These are phyloP conservation scores for Trichothecium roseum DNA, from an alignment of 2,329 filamentous ascomycete species.

Conservation along the genomic window DNA sequence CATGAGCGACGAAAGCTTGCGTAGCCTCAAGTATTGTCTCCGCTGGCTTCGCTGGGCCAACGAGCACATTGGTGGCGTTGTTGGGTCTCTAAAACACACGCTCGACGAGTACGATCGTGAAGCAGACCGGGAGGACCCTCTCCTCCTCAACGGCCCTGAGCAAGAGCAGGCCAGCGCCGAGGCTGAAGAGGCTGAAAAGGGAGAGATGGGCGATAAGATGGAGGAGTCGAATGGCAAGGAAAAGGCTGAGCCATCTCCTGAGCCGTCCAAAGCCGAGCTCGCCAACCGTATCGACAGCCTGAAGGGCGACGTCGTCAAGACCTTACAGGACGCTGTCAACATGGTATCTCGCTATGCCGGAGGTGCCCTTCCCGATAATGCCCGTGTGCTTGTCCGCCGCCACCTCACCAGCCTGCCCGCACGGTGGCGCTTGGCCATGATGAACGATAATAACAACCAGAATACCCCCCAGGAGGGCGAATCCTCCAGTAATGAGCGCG, in stretches of 20 bases:
- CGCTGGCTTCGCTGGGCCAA: conserved; percentile 74
- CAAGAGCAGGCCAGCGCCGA: conserved; percentile 4
- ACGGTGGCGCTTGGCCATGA: conserved; percentile 63
- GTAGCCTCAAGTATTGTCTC: conserved; percentile 76
- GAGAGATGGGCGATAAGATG: conserved; percentile 2
- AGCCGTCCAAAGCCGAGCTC: conserved; percentile 29
- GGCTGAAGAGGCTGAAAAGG: conserved; percentile 3
- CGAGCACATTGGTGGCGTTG: conserved; percentile 65
- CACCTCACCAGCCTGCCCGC: conserved; percentile 79
- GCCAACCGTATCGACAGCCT: conserved; percentile 56
- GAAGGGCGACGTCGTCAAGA: conserved; percentile 63
- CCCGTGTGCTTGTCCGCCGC: conserved; percentile 67
- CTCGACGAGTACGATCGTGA: conserved; percentile 68
- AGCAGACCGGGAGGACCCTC: conserved; percentile 9
- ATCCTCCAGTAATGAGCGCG: conserved; percentile 10
- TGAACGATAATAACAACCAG: conserved; percentile 14
- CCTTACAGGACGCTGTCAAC: conserved; percentile 70
- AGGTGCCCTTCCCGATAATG: conserved; percentile 85
- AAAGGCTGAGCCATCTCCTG: conserved; percentile 11
- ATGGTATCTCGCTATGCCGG: conserved; percentile 84
- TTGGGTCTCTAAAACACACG: conserved; percentile 62
- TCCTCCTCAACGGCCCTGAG: conserved; percentile 10
- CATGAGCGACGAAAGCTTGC: conserved; percentile 79
- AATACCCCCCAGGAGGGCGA: conserved; percentile 23
- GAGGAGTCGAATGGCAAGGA: conserved; percentile 2